Evolutionary conservation across 768 basidiomycete genomes (phyloP).

Genomic region (Boletus eberwhitei): DNA sequence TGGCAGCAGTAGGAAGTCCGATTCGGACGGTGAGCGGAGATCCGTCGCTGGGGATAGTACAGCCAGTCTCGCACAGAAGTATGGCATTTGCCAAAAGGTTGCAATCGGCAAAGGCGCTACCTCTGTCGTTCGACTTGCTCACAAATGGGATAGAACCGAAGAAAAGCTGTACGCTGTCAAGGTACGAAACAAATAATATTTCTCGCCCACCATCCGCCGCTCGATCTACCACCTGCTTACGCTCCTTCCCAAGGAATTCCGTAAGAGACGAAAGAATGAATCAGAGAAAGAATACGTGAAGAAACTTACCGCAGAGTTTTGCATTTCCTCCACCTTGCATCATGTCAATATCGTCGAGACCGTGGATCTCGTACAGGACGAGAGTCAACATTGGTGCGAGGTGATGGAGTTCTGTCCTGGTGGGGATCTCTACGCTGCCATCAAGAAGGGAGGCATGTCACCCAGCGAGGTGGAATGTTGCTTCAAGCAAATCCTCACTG

Average conservation of each 20-base stretch:
- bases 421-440: constrained; percentile 96
- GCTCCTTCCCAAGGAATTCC: constrained; percentile 74
- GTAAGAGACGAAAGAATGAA: constrained; percentile 96
- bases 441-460: constrained; percentile 95
- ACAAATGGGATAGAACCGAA: constrained; percentile 97
- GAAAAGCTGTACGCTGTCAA: constrained; percentile 99
- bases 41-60: constrained; percentile 51
- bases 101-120: constrained; percentile 99
- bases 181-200: constrained; percentile 44
- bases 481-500: constrained; percentile 92
- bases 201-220: neutral
- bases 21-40: constrained; percentile 53
- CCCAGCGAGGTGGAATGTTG: constrained; percentile 93
- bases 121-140: constrained; percentile 90
- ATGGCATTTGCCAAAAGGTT: constrained; percentile 94
- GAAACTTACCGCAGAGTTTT: constrained; percentile 99
- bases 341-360: constrained; percentile 97
- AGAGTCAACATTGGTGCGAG: constrained; percentile 95
- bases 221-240: neutral
- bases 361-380: constrained; percentile 98
- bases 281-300: constrained; percentile 99
- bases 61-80: constrained; percentile 75
- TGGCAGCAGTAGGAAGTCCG: constrained; percentile 60
- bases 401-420: constrained; percentile 99
- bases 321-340: constrained; percentile 93